Percentiles rank a stretch among this genome's conserved stretches.
Conservation (phyloP, 208 protist species). For the Leishmania aethiopica region DNA sequence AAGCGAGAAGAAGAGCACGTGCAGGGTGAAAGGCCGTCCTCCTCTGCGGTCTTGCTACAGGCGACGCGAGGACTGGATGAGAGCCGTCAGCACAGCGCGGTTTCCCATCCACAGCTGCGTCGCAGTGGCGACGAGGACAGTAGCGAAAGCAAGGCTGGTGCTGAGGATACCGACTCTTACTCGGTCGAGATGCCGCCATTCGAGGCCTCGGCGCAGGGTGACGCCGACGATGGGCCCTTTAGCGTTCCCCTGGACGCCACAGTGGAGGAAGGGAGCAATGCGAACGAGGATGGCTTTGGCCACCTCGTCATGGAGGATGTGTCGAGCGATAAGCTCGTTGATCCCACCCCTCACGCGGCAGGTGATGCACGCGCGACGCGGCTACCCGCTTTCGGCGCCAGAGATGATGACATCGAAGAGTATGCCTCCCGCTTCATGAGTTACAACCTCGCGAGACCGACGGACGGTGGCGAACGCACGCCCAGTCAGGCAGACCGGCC, state of each 20-base stretch:
- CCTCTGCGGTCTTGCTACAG: neutral
- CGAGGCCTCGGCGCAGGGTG: neutral
- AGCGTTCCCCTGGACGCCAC: neutral
- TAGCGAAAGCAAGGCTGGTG: neutral
- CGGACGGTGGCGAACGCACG: neutral
- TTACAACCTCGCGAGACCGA: neutral
- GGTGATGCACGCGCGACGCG: neutral
- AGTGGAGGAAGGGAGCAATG: neutral
- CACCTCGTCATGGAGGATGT: constrained; percentile 25
- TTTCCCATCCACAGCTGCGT: neutral
- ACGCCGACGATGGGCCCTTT: neutral
- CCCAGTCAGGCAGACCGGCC: neutral
- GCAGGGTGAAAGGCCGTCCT: neutral
- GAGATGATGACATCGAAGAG: neutral
- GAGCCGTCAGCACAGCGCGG: neutral
- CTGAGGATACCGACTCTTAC: neutral
- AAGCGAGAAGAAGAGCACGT: neutral
- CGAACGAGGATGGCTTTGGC: neutral
- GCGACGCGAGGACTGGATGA: neutral
- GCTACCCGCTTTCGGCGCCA: neutral
- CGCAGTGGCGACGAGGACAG: neutral
- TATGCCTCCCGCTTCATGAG: neutral
- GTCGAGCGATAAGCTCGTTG: constrained; percentile 5
- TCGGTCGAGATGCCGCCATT: neutral
- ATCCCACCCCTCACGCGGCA: neutral